Evolutionary conservation across 805 yeast genomes (phyloP), one percentile per base, ranked within the genome.

Genomic region (Scheffersomyces lignosus): DNA sequence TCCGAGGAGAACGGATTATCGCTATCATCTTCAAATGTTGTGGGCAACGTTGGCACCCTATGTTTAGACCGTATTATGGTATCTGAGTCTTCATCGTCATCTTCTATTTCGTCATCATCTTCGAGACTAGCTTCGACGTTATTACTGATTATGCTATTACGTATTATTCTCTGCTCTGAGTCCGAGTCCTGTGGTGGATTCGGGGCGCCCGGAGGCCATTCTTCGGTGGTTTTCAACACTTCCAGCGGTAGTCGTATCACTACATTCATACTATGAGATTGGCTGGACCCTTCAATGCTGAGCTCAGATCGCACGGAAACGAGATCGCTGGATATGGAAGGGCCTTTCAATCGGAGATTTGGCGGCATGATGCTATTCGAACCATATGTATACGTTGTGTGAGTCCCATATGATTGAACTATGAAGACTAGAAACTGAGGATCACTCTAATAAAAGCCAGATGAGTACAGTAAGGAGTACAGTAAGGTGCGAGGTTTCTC

Each of bases 41-140:
- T 28, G 7, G 31, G 31, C n/a, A 7, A n/a, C 18, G 12, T 28
- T 15, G 24, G 24, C 5, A 28, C 12, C 6, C 5, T 28, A 18
- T 14, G 31, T n/a, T 18, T 14, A 12, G 18, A 12, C 9, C 18
- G 15, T 12, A 36, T 3, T 45, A 41, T 15, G 49, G 33, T 38
- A 14, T 41, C 48, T 6, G 30, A 17, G n/a, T 33, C 31, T 13
- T 35, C 36, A 12, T 46, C 43, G 13, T 34, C 35, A 2, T 37
- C 42, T 15, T 34, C 38, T 28, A 25, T 36, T 10, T 16, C 29
- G 17, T 33, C 32, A 14, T 48, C 48, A 27, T 33, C 35, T 28
- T 30, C 24, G n/a, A 30, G n/a, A n/a, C 6, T 12, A 10, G 22
- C 8, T 29, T 18, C 33, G 33, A 26, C 27, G 15, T 18, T 6